A percentile compares a stretch with the other conserved stretches of the same genome.
Conservation (phyloP, 1,284 basidiomycete species). For the Trichosporon faecale region DNA sequence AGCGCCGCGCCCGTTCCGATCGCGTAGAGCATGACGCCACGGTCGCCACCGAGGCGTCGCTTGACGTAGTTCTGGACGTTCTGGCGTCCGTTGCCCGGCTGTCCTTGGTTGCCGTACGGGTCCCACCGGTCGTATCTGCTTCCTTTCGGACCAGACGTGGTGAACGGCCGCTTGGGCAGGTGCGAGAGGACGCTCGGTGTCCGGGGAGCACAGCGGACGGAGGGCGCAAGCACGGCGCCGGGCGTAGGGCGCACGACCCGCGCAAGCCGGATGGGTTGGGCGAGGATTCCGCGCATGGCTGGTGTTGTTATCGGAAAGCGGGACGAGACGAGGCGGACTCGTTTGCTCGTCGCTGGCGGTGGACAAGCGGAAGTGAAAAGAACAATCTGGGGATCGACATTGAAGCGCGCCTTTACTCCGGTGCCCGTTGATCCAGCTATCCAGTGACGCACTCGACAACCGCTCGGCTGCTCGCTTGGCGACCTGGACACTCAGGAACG, state of each 20-base stretch:
- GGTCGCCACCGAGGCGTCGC: constrained; percentile 44
- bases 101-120: constrained; percentile 9
- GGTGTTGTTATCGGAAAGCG: no score
- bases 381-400: constrained; percentile 11
- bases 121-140: constrained; percentile 42
- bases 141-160: background rate
- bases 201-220: background rate
- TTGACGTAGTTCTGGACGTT: constrained; percentile 34
- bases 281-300: background rate
- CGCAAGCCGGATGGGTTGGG: background rate
- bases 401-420: background rate
- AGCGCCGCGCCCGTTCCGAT: constrained; percentile 52
- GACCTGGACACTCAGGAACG: background rate
- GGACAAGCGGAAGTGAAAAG: background rate
- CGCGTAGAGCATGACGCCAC: constrained; percentile 42
- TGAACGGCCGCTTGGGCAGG: constrained; percentile 1
- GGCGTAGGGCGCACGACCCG: background rate
- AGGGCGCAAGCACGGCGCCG: background rate
- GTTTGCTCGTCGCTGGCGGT: no score
- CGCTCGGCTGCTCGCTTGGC: background rate
- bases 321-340: no score
- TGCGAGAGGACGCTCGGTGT: background rate
- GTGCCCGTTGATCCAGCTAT: background rate
- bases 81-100: constrained; percentile 15
- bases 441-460: background rate